These are phyloP conservation scores for Mucor circinelloides DNA, from an alignment of 371 early-diverging fungal species.

Conservation along the genomic window DNA sequence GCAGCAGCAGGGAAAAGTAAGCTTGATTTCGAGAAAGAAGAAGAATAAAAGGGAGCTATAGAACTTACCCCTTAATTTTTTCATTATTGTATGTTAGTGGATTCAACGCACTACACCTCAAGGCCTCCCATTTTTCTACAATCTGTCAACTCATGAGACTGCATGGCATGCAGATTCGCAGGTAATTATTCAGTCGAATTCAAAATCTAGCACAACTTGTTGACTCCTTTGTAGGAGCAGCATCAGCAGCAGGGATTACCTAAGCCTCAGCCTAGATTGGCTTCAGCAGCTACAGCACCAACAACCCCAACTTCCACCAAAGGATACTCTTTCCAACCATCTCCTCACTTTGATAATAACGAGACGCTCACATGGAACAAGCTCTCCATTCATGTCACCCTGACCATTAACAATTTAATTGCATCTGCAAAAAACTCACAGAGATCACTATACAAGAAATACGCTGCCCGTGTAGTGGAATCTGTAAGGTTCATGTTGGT, in stretches of 20 bases:
- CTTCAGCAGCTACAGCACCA: neutral
- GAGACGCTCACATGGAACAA: slow-evolving; percentile 44
- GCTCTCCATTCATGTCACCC: slow-evolving; percentile 64
- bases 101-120: slow-evolving; percentile 52
- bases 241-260: slow-evolving; percentile 23
- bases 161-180: slow-evolving; percentile 54
- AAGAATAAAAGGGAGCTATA: neutral
- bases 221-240: neutral
- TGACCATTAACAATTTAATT: slow-evolving; percentile 68
- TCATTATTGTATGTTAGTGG: slow-evolving; percentile 42
- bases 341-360: slow-evolving; percentile 17
- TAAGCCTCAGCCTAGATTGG: slow-evolving; percentile 2
- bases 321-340: slow-evolving; percentile 16
- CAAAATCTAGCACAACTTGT: slow-evolving; percentile 4
- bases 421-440: slow-evolving; percentile 57
- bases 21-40: neutral
- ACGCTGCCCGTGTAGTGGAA: slow-evolving; percentile 58
- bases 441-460: neutral
- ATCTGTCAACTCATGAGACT: slow-evolving; percentile 72
- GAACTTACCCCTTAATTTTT: neutral
- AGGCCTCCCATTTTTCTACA: slow-evolving; percentile 73
- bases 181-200: slow-evolving; percentile 24
- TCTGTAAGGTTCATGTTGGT: slow-evolving; percentile 84
- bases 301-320: slow-evolving; percentile 4
- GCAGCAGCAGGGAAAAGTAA: slow-evolving; percentile 4